Evolutionary conservation across 805 yeast species (phyloP), one percentile per base, ranked within the genome.

Genomic region (Hanseniaspora meyeri): DNA sequence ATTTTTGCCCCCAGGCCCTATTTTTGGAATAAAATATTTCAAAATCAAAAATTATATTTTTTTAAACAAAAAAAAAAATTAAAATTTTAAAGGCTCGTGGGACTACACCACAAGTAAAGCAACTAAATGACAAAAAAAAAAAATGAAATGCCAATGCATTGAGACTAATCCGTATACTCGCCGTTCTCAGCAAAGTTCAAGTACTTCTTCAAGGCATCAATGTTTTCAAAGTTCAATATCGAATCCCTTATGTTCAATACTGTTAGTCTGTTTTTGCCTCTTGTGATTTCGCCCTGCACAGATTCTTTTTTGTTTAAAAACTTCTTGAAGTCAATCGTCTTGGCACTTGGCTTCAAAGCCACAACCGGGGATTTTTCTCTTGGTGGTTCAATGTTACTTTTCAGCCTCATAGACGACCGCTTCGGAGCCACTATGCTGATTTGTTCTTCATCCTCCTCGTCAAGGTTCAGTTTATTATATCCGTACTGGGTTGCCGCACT

Each of bases 131-230:
- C n/a, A n/a, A n/a, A n/a, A n/a, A n/a, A n/a, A n/a, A n/a, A n/a
- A n/a, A n/a, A n/a, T n/a, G n/a, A n/a, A n/a, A n/a, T n/a, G n/a
- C n/a, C 12, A 8, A 34, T 10, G 12, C 37, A 34, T 10, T 34
- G 12, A 34, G 14, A 10, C 16, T 34, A 10, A 3, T 34, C 3
- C 8, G 8, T 10, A 34, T 10, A 36, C n/a, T 37, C 45, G 12
- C 47, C 37, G 27, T 39, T 40, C 31, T 64, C 68, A 8, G 66
- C 66, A 57, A 59, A 66, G 36, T 60, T 61, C 43, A 66, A 55
- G 51, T 65, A 66, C 40, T 61, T 60, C 32, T 60, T 62, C 20
- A 66, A 60, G 20, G 65, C 63, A 36, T 66, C 66, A 2, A 61
- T 45, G 8, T 66, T 57, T 14, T 60, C 63, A 48, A 39, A 46